Evolutionary conservation across 2,329 filamentous ascomycete genomes (phyloP), one percentile per base, ranked within the genome.

Genomic region (Dothideomycetidae sp.): DNA sequence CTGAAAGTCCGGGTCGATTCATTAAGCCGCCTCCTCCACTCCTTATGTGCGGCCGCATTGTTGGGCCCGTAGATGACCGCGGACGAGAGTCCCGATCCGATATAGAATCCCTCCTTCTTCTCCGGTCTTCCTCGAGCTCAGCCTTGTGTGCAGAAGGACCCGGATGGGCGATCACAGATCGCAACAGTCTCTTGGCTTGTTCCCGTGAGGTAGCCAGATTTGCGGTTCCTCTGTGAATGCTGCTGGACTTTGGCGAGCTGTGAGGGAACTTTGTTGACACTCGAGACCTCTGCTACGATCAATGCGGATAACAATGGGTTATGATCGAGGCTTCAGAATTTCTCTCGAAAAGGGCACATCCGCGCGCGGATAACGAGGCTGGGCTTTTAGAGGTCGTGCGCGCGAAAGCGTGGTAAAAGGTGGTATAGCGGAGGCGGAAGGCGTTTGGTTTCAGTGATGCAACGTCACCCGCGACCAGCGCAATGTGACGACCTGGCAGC

Each of bases 161-260:
- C 18, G 31, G 28, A 28, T 37, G 36, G 23, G 48, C 43, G 43
- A 67, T 62, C 35, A 67, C 57, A 13, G 62, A 62, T 15, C 61
- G 57, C 36, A 69, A 53, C 51, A 66, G 65, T 37, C 63, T 59
- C 55, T 64, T 64, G 5, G 63, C 64, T 57, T 62, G 61, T 37
- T 64, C 60, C 39, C 59, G 57, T 45, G 62, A 62, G 48, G 58
- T 61, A 56, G 63, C 65, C 65, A 70, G 61, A 53, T 65, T 63
- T 58, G 42, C 43, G 21, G 37, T 44, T 26, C 29, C 44, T 43
- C 9, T n/a, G n/a, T n/a, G n/a, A n/a, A 44, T 44, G 33, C 45
- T 37, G 36, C 54, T 46, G 49, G 49, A 47, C 47, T 52, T 50
- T 49, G 51, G n/a, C n/a, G n/a, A n/a, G n/a, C n/a, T n/a, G n/a